phyloP scores from a whole-genome alignment of 305 asterid genomes.

The Solanum hybrid region DNA sequence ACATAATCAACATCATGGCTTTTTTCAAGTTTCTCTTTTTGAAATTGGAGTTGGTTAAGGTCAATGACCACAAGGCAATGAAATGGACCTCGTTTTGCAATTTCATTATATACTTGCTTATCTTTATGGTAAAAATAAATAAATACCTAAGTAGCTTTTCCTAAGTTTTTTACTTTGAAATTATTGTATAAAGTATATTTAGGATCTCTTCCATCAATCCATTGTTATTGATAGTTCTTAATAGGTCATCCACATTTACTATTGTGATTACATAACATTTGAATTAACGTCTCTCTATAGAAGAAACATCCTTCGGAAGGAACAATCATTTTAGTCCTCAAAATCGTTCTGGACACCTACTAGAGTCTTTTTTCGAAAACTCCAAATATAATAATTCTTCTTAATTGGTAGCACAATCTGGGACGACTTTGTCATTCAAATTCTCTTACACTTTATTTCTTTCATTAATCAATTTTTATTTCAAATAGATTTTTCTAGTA shows the following conservation, averaged over 20 bases:
- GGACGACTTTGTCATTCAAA: background rate
- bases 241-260: background rate
- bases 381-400: background rate
- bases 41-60: background rate
- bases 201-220: background rate
- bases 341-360: background rate
- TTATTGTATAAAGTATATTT: background rate
- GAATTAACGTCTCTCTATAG: background rate
- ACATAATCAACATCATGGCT: constrained; percentile 4
- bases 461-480: background rate
- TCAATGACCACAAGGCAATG: background rate
- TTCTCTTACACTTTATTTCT: background rate
- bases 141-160: background rate
- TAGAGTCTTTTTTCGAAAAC: background rate
- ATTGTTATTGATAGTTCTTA: background rate
- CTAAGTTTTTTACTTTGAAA: background rate
- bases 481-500: background rate
- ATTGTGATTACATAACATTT: background rate
- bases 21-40: background rate
- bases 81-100: background rate
- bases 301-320: too few species aligned
- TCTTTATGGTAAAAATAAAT: background rate
- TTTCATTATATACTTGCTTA: background rate
- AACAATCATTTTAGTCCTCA: background rate
- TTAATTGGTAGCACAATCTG: background rate